These are phyloP conservation scores for Cladosporium colombiae DNA, from an alignment of 2,329 filamentous ascomycete genomes.

Conservation along the genomic window DNA sequence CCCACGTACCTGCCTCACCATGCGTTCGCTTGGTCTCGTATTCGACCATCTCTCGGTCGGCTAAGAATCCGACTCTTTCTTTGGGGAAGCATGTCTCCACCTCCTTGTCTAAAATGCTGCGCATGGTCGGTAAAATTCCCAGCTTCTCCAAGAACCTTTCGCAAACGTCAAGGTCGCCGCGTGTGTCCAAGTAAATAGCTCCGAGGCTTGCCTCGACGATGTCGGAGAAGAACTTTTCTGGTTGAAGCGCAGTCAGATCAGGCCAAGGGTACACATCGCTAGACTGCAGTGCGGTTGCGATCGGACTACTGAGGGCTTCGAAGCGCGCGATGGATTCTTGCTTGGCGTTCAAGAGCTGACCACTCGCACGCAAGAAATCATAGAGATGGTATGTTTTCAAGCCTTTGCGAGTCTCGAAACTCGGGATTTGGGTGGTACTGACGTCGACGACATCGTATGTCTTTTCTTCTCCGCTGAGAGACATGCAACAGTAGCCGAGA, in stretches of 20 bases:
- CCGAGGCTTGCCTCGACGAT: conserved; percentile 79
- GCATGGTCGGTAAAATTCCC: conserved; percentile 66
- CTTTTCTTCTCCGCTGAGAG: conserved; percentile 46
- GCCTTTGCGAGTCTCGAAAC: not conserved
- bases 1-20: conserved; percentile 27
- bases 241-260: conserved; percentile 62
- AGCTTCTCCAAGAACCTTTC: conserved; percentile 60
- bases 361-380: conserved; percentile 35
- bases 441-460: conserved; percentile 27
- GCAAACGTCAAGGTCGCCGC: conserved; percentile 62
- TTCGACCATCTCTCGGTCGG: conserved; percentile 53
- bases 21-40: conserved; percentile 46
- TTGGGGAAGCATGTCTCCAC: conserved; percentile 65
- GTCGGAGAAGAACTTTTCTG: conserved; percentile 80
- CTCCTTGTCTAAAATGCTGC: conserved; percentile 56
- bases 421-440: not conserved
- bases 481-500: conserved; percentile 74
- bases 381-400: conserved; percentile 26
- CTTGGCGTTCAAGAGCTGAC: conserved; percentile 52
- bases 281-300: conserved; percentile 54
- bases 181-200: conserved; percentile 78
- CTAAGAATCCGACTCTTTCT: conserved; percentile 65
- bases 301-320: conserved; percentile 46
- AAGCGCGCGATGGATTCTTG: conserved; percentile 50
- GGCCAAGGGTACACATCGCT: conserved; percentile 73